These are phyloP conservation scores for Amylocystis lapponica DNA, from an alignment of 768 basidiomycete species.

Conservation along the genomic window DNA sequence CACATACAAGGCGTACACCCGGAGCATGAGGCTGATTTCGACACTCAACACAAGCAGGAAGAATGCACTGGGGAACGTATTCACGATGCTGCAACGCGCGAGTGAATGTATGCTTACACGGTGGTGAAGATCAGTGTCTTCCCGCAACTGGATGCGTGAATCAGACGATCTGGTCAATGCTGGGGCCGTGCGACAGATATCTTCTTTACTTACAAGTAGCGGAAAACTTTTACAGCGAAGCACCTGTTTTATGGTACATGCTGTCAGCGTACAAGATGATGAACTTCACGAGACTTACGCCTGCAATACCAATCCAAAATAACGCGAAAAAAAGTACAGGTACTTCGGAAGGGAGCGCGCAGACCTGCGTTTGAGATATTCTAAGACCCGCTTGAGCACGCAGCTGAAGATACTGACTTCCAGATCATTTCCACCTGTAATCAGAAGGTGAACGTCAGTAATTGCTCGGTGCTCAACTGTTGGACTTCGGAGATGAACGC, in stretches of 20 bases:
- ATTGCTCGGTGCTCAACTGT: not conserved
- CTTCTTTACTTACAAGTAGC: conserved; percentile 1
- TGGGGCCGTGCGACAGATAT: not conserved
- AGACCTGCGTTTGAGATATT: conserved; percentile 5
- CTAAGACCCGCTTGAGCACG: not conserved
- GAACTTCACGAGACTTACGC: conserved; percentile 4
- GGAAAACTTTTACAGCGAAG: not conserved
- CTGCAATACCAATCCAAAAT: conserved; percentile 8
- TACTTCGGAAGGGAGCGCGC: conserved; percentile 9
- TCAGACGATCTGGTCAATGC: not conserved
- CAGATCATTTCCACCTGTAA: conserved; percentile 1
- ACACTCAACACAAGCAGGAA: conserved; percentile 7
- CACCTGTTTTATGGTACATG: not conserved
- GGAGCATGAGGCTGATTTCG: conserved; percentile 14
- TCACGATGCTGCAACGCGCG: not conserved
- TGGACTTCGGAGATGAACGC: not conserved
- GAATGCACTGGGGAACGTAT: not conserved
- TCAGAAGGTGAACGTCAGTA: not conserved
- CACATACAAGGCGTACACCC: conserved; percentile 15
- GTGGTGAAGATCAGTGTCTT: not conserved
- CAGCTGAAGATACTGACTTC: not conserved
- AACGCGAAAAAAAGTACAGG: conserved; percentile 13
- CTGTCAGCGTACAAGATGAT: not conserved
- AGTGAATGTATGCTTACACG: not conserved
- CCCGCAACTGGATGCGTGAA: not conserved